phyloP scores from a whole-genome alignment of 768 basidiomycete genomes.

The Suillus hirtellus region DNA sequence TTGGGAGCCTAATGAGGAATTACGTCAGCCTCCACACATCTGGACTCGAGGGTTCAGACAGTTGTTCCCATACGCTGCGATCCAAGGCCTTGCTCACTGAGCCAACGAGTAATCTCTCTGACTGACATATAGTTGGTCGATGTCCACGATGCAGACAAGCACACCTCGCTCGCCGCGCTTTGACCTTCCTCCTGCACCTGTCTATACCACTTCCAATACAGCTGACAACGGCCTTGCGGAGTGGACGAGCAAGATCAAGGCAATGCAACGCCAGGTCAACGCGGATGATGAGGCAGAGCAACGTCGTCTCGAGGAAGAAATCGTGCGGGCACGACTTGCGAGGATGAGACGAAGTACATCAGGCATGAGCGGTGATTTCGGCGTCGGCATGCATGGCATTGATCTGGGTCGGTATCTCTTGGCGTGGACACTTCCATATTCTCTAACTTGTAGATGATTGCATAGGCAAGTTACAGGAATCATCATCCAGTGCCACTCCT shows the following conservation, averaged over 20 bases:
- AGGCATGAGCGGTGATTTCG: slow-evolving; percentile 37
- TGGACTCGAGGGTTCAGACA: background rate
- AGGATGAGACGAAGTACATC: slow-evolving; percentile 39
- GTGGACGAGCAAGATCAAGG: slow-evolving; percentile 81
- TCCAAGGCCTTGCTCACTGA: background rate
- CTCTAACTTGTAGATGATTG: slow-evolving; percentile 6
- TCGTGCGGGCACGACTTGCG: slow-evolving; percentile 50
- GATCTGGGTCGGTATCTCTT: slow-evolving; percentile 32
- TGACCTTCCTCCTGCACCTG: slow-evolving; percentile 39
- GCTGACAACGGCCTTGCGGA: slow-evolving; percentile 72
- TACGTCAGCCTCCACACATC: slow-evolving; percentile 3
- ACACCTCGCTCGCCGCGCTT: slow-evolving; percentile 34
- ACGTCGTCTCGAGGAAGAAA: slow-evolving; percentile 59
- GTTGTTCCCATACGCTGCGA: slow-evolving; percentile 5
- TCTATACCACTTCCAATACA: slow-evolving; percentile 16
- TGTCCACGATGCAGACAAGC: slow-evolving; percentile 26
- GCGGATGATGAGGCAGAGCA: slow-evolving; percentile 80
- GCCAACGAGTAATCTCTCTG: background rate
- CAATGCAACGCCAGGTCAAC: slow-evolving; percentile 78
- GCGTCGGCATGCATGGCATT: slow-evolving; percentile 39
- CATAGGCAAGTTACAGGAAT: slow-evolving; percentile 27
- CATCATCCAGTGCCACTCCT: slow-evolving; percentile 2
- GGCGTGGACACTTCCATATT: background rate
- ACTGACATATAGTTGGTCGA: slow-evolving; percentile 10
- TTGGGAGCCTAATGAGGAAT: background rate